These are phyloP conservation scores for Dentipellis sp. DNA, from an alignment of 768 basidiomycete genomes.

Conservation along the genomic window DNA sequence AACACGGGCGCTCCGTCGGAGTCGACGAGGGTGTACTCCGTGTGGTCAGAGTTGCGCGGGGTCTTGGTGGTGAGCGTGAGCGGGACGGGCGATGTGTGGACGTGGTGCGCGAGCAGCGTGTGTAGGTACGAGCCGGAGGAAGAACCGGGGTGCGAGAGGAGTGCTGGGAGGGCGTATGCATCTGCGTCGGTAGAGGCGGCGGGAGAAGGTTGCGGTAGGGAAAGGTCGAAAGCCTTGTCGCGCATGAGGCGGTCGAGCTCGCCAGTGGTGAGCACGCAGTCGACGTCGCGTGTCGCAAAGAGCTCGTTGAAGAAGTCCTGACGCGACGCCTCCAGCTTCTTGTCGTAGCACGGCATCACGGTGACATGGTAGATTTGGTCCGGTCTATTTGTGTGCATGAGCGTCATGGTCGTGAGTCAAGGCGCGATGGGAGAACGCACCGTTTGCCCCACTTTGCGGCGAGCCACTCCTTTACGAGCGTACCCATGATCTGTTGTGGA, in stretches of 20 bases:
- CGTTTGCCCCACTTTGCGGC: conserved; percentile 51
- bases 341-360: conserved; percentile 99
- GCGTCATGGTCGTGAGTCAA: neutral
- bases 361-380: conserved; percentile 90
- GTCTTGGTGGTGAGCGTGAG: conserved; percentile 31
- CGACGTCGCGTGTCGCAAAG: conserved; percentile 85
- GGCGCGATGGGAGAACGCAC: conserved; percentile 41
- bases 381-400: conserved; percentile 47
- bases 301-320: conserved; percentile 82
- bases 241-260: conserved; percentile 82
- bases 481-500: conserved; percentile 92
- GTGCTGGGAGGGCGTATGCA: conserved; percentile 45
- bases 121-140: conserved; percentile 92
- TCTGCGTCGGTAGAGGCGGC: neutral
- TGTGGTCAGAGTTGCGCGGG: conserved; percentile 69
- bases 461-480: conserved; percentile 86
- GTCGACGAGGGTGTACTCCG: conserved; percentile 53
- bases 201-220: conserved; percentile 31
- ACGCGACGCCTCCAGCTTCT: conserved; percentile 95
- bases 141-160: conserved; percentile 72
- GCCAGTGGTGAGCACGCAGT: conserved; percentile 95
- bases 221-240: conserved; percentile 76
- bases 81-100: conserved; percentile 30
- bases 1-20: conserved; percentile 58
- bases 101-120: conserved; percentile 55